Percentiles rank a stretch among this genome's conserved stretches.
These are phyloP conservation scores for Didymella keratinophila DNA, from an alignment of 2,329 filamentous ascomycete genomes.

Conservation along the genomic window DNA sequence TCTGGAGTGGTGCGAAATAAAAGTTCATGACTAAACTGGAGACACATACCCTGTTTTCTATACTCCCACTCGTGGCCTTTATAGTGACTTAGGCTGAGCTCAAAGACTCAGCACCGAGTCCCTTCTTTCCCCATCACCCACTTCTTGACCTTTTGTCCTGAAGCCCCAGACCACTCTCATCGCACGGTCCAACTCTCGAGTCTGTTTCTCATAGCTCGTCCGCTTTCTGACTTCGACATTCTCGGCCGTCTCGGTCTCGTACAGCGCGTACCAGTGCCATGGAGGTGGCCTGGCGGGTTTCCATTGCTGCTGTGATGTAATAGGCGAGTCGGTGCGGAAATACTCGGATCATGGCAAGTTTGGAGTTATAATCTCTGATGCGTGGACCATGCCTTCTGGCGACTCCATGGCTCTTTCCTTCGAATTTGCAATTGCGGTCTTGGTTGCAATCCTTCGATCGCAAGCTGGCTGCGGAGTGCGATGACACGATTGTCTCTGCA, in stretches of 20 bases:
- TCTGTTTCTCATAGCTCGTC: not conserved
- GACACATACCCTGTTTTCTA: not conserved
- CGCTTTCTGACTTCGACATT: not conserved
- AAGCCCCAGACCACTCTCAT: not conserved
- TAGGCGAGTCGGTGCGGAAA: too few species aligned
- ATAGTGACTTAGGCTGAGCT: not conserved
- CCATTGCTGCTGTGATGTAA: too few species aligned
- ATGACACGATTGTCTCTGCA: too few species aligned
- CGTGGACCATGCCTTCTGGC: too few species aligned
- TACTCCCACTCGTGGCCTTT: not conserved
- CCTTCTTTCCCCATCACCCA: not conserved
- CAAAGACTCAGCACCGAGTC: not conserved
- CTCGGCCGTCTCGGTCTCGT: not conserved
- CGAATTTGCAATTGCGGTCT: too few species aligned
- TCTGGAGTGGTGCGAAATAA: slow-evolving; percentile 3
- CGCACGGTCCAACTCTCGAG: not conserved
- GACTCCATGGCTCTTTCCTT: too few species aligned
- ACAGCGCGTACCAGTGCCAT: not conserved
- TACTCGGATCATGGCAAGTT: too few species aligned
- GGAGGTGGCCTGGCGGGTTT: too few species aligned
- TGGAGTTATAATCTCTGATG: too few species aligned
- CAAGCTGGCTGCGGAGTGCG: too few species aligned
- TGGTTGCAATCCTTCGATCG: too few species aligned
- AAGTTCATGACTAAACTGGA: not conserved
- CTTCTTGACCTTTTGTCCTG: not conserved